phyloP scores from a whole-genome alignment of 306 rosid species.

The Pyrus communis region DNA sequence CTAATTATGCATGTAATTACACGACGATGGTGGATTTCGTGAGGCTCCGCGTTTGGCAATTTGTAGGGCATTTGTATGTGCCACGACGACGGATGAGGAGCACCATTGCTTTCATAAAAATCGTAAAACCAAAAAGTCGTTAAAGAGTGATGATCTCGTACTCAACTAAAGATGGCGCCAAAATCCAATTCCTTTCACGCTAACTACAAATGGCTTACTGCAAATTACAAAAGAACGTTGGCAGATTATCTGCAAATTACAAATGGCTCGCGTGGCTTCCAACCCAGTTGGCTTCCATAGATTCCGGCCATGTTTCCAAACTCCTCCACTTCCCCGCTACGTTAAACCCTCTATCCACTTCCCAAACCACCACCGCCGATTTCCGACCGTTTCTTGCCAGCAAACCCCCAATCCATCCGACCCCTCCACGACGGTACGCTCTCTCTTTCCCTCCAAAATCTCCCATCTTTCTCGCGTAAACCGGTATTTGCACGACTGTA shows the following conservation, averaged over 20 bases:
- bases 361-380: constrained; percentile 24
- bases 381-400: constrained; percentile 46
- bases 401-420: constrained; percentile 41
- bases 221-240: too few species aligned
- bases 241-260: constrained; percentile 20
- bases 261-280: constrained; percentile 68
- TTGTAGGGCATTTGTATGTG: background rate
- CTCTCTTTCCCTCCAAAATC: background rate
- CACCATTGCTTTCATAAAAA: background rate
- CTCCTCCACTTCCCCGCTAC: constrained; percentile 23
- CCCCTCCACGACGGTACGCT: constrained; percentile 40
- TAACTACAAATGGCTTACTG: constrained; percentile 35
- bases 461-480: background rate
- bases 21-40: background rate
- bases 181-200: background rate
- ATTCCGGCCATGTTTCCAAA: constrained; percentile 41
- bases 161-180: background rate
- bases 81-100: background rate
- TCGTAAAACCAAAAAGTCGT: background rate
- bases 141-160: background rate
- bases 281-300: constrained; percentile 53
- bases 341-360: constrained; percentile 9
- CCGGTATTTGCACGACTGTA: background rate
- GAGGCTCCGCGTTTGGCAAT: background rate
- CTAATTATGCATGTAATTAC: background rate